Percentiles rank a stretch among this genome's conserved stretches.
Evolutionary conservation across 1,284 basidiomycete species (phyloP).

Genomic region (Meira nashicola): DNA sequence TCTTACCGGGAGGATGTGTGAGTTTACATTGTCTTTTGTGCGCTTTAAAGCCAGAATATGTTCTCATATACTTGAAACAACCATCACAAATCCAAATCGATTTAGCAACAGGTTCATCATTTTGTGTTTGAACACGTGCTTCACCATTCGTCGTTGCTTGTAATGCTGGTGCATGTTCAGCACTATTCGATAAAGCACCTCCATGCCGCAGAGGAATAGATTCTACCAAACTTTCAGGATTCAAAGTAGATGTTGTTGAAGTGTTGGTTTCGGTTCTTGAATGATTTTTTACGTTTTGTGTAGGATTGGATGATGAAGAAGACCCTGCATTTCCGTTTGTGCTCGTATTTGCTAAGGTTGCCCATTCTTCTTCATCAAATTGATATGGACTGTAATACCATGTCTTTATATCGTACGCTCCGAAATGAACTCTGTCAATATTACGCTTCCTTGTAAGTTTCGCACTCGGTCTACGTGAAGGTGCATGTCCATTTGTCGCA

Average conservation of each 20-base stretch:
- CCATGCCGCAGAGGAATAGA: background rate
- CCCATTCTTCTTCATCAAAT: constrained; percentile 31
- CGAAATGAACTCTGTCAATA: constrained; percentile 41
- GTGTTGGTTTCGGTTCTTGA: background rate
- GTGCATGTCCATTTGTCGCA: background rate
- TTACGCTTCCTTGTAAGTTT: background rate
- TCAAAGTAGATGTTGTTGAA: background rate
- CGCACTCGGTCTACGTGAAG: background rate
- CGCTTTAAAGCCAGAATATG: constrained; percentile 29
- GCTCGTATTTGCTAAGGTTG: background rate
- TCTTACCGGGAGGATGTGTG: constrained; percentile 76
- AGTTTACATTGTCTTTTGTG: constrained; percentile 65
- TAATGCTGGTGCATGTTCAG: constrained; percentile 5
- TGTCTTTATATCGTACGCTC: constrained; percentile 48
- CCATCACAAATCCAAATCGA: constrained; percentile 68
- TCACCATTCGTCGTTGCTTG: background rate
- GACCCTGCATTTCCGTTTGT: background rate
- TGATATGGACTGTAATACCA: constrained; percentile 53
- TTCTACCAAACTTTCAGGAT: background rate
- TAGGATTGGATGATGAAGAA: background rate
- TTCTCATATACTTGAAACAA: constrained; percentile 90
- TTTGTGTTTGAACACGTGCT: no score
- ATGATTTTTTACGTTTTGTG: background rate
- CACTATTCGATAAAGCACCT: constrained; percentile 8
- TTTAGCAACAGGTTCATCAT: background rate